phyloP scores from a whole-genome alignment of 176 grass and related monocot species.

The Olyra latifolia region DNA sequence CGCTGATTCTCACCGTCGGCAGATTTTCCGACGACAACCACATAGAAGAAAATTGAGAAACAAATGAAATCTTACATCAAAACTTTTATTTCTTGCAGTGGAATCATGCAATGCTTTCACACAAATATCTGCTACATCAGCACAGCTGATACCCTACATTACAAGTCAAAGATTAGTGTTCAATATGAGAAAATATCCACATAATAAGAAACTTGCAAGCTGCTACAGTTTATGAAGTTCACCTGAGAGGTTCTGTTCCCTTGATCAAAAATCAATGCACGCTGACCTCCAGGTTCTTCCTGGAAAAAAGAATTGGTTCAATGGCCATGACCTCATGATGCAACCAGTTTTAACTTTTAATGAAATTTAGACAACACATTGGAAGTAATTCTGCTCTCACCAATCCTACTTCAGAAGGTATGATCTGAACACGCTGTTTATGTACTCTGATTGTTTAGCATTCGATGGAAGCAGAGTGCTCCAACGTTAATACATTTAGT shows the following conservation, averaged over 20 bases:
- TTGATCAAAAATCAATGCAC: conserved; percentile 98
- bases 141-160: conserved; percentile 88
- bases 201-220: background rate
- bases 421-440: background rate
- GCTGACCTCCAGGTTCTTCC: conserved; percentile 99
- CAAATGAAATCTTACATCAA: conserved; percentile 75
- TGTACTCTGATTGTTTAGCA: background rate
- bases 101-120: conserved; percentile 98
- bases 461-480: background rate
- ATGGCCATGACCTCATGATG: conserved; percentile 7
- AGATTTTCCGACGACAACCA: no score
- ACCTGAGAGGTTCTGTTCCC: conserved; percentile 97
- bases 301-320: conserved; percentile 30
- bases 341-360: background rate
- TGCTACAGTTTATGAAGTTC: conserved; percentile 17
- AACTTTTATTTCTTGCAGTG: conserved; percentile 98
- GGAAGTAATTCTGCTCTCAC: background rate
- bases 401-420: background rate
- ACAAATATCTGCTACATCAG: conserved; percentile 97
- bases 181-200: background rate
- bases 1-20: no score
- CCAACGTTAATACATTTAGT: background rate
- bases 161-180: conserved; percentile 33
- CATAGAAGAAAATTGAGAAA: conserved; percentile 12
- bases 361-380: background rate